Base-by-base conservation (phyloP, 805 yeast species). In the Candida hispaniensis region DNA sequence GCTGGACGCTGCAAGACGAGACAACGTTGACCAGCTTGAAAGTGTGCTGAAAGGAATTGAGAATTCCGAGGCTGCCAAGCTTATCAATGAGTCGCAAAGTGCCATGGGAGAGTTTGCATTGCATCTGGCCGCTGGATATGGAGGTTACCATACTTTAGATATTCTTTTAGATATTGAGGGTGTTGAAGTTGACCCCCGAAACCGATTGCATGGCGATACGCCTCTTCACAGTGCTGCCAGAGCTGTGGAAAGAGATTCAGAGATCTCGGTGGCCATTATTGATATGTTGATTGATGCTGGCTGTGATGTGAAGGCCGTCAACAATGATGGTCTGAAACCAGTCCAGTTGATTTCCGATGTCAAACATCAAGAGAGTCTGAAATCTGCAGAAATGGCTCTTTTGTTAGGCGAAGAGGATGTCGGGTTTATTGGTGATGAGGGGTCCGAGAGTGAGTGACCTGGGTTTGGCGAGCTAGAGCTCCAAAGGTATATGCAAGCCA, bases 231-330 rank as follows among this genome's bases (percentile, higher is more conserved):
- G 70, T 42, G 93, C 94, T 4, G 94, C 77, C 8, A 69, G 69
- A 42, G 88, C 79, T 54, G 66, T 86, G 9, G 62, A 64, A 28
- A 75, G 73, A 15, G 94, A 88, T 50, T 81, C 91, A 0, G 95
- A 81, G 41, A 28, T 32, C 22, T 32, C 30, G 3, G 30, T 38
- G 36, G 48, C 43, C 13, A 39, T 54, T 8, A 61, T 76, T 8
- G 93, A 81, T 49, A 79, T 77, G 52, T 67, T 91, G 43, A 61
- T 91, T 24, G 95, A 86, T 49, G 94, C 93, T 17, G 97, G 98
- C 3, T 76, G 91, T 2, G 91, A 86, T 56, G 81, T 93, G 2
- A 64, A 53, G 46, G 47, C 65, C 54, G 38, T 33, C 44, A 79
- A 79, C 50, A 67, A 64, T 21, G 62, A 65, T 23, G 81, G 81